phyloP scores from a whole-genome alignment of 192 early-diverging fungal species.

The Coemansia sp. region DNA sequence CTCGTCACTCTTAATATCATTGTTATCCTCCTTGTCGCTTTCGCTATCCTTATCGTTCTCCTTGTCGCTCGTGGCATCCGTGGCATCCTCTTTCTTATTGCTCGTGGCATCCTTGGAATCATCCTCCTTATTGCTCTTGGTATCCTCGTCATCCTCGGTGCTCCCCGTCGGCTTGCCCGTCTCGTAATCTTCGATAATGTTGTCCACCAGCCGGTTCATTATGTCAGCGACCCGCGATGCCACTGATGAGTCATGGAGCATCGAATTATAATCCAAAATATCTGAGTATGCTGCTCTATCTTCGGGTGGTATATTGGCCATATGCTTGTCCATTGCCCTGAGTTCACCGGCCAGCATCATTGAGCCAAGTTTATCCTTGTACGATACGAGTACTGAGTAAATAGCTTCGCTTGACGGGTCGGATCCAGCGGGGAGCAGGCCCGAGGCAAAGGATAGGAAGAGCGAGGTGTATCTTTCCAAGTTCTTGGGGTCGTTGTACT shows the following conservation, averaged over 20 bases:
- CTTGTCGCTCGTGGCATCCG: too few species aligned
- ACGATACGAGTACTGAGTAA: neutral
- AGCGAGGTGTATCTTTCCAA: neutral
- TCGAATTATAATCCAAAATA: neutral
- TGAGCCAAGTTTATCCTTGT: neutral
- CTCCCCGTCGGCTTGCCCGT: conserved; percentile 4
- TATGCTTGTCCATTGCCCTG: neutral
- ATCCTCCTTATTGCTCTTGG: too few species aligned
- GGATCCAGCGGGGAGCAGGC: neutral
- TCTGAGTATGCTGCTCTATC: neutral
- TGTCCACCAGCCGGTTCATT: neutral
- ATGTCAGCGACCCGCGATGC: conserved; percentile 1
- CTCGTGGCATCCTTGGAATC: too few species aligned
- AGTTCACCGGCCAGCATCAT: neutral
- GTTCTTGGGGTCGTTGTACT: conserved; percentile 1
- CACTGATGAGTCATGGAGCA: conserved; percentile 5
- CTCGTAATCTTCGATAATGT: neutral
- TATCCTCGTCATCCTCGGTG: neutral
- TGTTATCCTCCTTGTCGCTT: too few species aligned
- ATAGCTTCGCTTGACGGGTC: neutral
- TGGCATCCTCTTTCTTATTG: too few species aligned
- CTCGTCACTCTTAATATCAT: too few species aligned
- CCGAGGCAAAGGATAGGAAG: neutral
- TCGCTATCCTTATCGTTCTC: too few species aligned
- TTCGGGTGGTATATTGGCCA: neutral